Evolutionary conservation across 2,329 filamentous ascomycete genomes (phyloP).

Genomic region (Claviceps arundinis): DNA sequence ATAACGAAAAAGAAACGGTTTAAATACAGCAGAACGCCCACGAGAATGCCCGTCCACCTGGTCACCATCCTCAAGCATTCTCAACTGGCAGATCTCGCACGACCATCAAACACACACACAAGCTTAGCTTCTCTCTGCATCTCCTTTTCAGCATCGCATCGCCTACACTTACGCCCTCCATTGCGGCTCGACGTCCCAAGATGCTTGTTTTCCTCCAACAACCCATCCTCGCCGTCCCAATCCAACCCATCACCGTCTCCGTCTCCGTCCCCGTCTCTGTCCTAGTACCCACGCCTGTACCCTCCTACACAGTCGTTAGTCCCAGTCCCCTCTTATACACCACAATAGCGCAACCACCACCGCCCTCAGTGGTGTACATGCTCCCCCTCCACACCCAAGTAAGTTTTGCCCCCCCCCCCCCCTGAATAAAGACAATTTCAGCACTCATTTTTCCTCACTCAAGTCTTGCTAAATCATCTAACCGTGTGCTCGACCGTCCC

Average conservation of each 20-base stretch:
- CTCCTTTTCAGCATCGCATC: background rate
- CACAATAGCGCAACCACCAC: background rate
- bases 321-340: background rate
- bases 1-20: background rate
- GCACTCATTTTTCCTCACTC: no score
- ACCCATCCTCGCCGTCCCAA: slow-evolving; percentile 11
- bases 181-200: background rate
- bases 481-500: background rate
- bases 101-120: background rate
- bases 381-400: background rate
- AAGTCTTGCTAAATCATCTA: background rate
- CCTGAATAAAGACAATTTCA: background rate
- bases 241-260: background rate
- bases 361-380: background rate
- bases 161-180: no score
- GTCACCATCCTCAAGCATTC: no score
- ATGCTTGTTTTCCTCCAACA: slow-evolving; percentile 17
- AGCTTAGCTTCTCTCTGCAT: background rate
- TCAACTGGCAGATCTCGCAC: background rate
- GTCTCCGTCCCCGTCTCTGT: background rate
- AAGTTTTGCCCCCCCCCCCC: background rate
- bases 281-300: background rate
- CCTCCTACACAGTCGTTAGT: background rate
- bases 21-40: background rate
- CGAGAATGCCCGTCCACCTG: background rate